Base-by-base conservation (phyloP, 768 basidiomycete genomes). In the Pleurotus cornucopiae region DNA sequence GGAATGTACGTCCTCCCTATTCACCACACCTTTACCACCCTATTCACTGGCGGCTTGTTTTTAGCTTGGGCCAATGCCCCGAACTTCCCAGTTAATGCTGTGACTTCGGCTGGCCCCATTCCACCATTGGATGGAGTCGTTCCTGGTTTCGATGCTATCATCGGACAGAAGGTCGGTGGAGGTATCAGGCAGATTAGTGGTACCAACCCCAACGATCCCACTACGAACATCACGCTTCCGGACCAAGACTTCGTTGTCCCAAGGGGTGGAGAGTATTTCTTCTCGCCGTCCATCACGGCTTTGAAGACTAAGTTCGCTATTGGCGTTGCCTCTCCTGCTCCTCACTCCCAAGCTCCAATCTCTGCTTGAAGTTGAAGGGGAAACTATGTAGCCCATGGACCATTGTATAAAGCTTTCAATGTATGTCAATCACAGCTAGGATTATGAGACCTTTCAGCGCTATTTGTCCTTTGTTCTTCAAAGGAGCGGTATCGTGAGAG, bases 181-280 rank as follows among this genome's bases (percentile, higher is more conserved):
- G 51, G 51, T 40, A 53, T 53, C 51, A 39, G 51, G 23, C 51
- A 53, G 23, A 23, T 53, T 9, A 40, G 23, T 12, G 58, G 58
- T 20, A 55, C 51, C 20, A 68, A 76, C 59, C 73, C 73, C 12
- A 70, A 73, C 46, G 57, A 62, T 48, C 61, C 71, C 12, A 25
- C 67, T 49, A 60, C 58, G n/a, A 61, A 63, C 46, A 65, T 71
- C 52, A 58, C 66, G 14, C 68, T 73, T 54, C 71, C 71, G 6
- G 64, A 66, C 14, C 16, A 16, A 20, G 41, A 21, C 25, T 79
- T 76, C 57, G 69, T 82, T 46, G 62, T 73, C 34, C 69, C 80
- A 43, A 72, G 75, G 20, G 77, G 81, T 40, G 79, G 81, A 55
- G 81, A 79, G 60, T 81, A 80, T 62, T 81, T 81, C 65, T 81